Evolutionary conservation across 2,329 filamentous ascomycete genomes (phyloP), one percentile per base, ranked within the genome.

Genomic region (Talaromyces sp.): DNA sequence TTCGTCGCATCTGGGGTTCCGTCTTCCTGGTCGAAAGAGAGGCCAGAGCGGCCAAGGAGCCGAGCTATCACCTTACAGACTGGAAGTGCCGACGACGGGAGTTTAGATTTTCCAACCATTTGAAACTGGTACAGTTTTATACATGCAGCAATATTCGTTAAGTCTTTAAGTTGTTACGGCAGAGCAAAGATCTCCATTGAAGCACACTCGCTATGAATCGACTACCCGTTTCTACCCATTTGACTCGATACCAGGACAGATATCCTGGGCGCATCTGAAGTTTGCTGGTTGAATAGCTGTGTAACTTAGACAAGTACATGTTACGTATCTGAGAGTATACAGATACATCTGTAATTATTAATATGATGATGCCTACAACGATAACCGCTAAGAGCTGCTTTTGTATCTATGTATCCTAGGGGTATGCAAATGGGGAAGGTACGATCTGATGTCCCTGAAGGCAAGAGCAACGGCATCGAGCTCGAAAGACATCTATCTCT

Each of bases 21-120:
- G 90, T 70, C 84, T 91, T 63, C 85, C 87, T 3, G 88, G 90
- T 17, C 84, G 91, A 71, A 93, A 92, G 81, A 82, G 89, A 70
- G 89, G 85, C 3, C 88, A 88, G 72, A 89, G 86, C 71, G 89
- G 88, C 11, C 87, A 88, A 71, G 89, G 89, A 35, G 83, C 90
- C 67, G 90, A 96, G 78, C 78, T 96, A 63, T 86, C 88, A 52
- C 83, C 82, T 49, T 90, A 94, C 72, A 82, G 86, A 37, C 35
- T 54, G 25, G 66, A 72, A 6, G 63, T 70, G 15, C 62, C 70
- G 7, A 49, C 57, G n/a, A 61, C 63, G 43, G 67, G 66, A 52
- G 57, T 54, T 13, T 66, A 62, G 45, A 57, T 64, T 17, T 50
- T 11, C 10, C 56, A 22, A 39, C 19, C 10, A 19, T 33, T 45